phyloP scores from a whole-genome alignment of 1,284 basidiomycete genomes.

The Leccinum pallidistipes region DNA sequence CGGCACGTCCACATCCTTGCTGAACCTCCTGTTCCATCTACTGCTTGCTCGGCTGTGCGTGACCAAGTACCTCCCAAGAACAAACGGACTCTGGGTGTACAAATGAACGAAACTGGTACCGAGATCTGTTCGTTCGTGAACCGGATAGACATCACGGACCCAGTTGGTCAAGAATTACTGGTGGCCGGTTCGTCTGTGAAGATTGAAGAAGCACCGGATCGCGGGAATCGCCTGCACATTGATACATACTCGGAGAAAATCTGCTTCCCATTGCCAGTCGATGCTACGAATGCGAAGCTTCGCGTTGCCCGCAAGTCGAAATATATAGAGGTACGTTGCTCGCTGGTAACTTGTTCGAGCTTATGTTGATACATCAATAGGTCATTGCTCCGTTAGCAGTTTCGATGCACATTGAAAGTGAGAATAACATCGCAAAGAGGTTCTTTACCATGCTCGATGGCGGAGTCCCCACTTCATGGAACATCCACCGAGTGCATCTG shows the following conservation, averaged over 20 bases:
- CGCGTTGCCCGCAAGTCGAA: slow-evolving; percentile 52
- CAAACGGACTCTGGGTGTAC: slow-evolving; percentile 7
- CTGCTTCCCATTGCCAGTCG: slow-evolving; percentile 36
- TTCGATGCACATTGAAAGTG: slow-evolving; percentile 14
- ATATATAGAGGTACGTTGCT: slow-evolving; percentile 48
- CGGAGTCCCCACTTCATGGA: slow-evolving; percentile 33
- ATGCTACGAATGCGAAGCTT: slow-evolving; percentile 35
- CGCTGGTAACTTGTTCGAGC: not conserved
- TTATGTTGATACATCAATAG: slow-evolving; percentile 20
- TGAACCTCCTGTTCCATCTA: slow-evolving; percentile 9
- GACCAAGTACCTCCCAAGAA: not conserved
- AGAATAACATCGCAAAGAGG: slow-evolving; percentile 28
- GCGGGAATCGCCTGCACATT: slow-evolving; percentile 14
- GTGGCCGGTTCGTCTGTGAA: slow-evolving; percentile 20
- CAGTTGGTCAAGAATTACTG: slow-evolving; percentile 19
- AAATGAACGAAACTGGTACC: slow-evolving; percentile 16
- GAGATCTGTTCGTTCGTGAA: slow-evolving; percentile 21
- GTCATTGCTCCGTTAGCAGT: slow-evolving; percentile 30
- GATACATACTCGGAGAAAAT: slow-evolving; percentile 19
- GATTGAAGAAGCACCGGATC: slow-evolving; percentile 14
- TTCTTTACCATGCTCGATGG: slow-evolving; percentile 33
- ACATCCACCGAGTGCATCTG: slow-evolving; percentile 44
- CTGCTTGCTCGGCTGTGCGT: not conserved
- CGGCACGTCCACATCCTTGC: slow-evolving; percentile 36
- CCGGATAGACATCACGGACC: slow-evolving; percentile 25